These are phyloP conservation scores for Patellifolia procumbens DNA, from an alignment of 179 eudicot species.

Conservation along the genomic window DNA sequence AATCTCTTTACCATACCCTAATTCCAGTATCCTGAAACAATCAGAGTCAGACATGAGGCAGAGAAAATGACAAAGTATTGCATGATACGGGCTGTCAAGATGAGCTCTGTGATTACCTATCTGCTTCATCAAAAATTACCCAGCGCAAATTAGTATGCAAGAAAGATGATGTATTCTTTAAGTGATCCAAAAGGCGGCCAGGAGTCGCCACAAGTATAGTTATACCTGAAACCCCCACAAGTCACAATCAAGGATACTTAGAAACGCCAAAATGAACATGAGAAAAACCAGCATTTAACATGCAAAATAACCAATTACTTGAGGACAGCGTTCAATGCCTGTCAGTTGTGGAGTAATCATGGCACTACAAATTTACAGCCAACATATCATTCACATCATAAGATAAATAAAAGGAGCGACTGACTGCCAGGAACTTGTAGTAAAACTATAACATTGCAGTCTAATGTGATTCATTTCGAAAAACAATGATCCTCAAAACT, in stretches of 20 bases:
- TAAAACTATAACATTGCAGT: no score
- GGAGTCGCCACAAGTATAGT: constrained; percentile 95
- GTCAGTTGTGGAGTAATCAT: no score
- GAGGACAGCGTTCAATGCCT: not conserved
- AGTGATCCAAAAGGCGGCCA: constrained; percentile 96
- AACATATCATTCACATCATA: no score
- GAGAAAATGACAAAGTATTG: constrained; percentile 9
- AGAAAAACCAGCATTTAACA: constrained; percentile 8
- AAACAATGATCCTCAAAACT: no score
- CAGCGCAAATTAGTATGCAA: constrained; percentile 70
- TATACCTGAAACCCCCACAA: constrained; percentile 56
- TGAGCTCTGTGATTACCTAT: constrained; percentile 52
- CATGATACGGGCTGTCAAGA: constrained; percentile 1
- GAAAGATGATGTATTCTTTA: constrained; percentile 82
- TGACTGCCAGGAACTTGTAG: no score
- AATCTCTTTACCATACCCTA: constrained; percentile 92
- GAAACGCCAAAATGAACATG: not conserved
- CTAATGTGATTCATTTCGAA: no score
- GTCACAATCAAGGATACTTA: constrained; percentile 10
- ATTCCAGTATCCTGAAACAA: constrained; percentile 73
- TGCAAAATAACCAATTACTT: not conserved
- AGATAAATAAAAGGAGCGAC: no score
- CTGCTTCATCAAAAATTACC: constrained; percentile 97
- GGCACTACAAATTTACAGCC: no score
- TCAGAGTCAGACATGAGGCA: constrained; percentile 14